Conservation (phyloP, 1,139 yeast genomes). For the Geotrichum fermentans region DNA sequence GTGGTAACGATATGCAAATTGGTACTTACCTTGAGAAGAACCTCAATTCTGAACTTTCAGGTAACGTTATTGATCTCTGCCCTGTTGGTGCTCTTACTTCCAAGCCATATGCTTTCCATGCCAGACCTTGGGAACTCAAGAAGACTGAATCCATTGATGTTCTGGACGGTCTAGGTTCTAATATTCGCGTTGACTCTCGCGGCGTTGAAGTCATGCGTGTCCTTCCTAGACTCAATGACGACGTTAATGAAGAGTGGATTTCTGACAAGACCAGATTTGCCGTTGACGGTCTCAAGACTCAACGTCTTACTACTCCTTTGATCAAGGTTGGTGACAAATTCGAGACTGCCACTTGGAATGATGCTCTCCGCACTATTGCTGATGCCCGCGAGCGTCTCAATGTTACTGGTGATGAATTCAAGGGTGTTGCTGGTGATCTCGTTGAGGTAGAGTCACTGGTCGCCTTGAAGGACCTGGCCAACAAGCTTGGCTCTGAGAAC, state of each 20-base stretch:
- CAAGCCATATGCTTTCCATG: constrained; percentile 85
- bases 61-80: constrained; percentile 82
- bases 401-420: constrained; percentile 67
- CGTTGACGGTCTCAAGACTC: constrained; percentile 80
- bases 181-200: constrained; percentile 78
- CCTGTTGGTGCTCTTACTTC: constrained; percentile 92
- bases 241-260: constrained; percentile 88
- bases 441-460: constrained; percentile 81
- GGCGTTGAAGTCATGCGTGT: constrained; percentile 89
- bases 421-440: constrained; percentile 79
- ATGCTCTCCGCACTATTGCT: constrained; percentile 68
- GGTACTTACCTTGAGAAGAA: constrained; percentile 86
- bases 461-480: constrained; percentile 72
- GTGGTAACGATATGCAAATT: constrained; percentile 89
- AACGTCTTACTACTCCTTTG: constrained; percentile 78
- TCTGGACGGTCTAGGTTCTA: constrained; percentile 77
- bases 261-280: constrained; percentile 85
- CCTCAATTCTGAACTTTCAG: constrained; percentile 79
- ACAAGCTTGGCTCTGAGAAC: constrained; percentile 76
- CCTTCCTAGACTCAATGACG: constrained; percentile 80
- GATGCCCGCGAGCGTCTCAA: constrained; percentile 54
- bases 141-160: constrained; percentile 87
- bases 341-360: constrained; percentile 82
- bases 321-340: constrained; percentile 67
- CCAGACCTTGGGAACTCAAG: constrained; percentile 92